phyloP scores from a whole-genome alignment of 73 alveolate genomes.

The Paramecium caudatum region DNA sequence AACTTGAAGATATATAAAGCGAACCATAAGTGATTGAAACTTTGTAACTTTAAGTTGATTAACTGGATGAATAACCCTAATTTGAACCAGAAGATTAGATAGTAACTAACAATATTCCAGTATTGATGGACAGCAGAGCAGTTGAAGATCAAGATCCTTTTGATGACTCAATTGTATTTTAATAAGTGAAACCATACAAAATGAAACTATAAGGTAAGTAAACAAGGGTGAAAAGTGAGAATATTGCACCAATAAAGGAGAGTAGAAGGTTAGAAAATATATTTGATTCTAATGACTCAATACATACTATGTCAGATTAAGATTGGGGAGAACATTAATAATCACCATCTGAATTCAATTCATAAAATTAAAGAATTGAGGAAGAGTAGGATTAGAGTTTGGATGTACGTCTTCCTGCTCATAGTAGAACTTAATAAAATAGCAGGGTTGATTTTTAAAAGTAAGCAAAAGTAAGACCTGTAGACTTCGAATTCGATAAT shows the following conservation, averaged over 20 bases:
- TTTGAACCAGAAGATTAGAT: neutral
- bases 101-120: neutral
- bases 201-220: neutral
- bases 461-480: neutral
- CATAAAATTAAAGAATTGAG: neutral
- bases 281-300: conserved; percentile 57
- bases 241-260: neutral
- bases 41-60: neutral
- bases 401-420: neutral
- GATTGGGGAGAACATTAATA: conserved; percentile 42
- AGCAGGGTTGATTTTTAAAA: neutral
- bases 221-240: neutral
- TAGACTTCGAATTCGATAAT: conserved; percentile 1
- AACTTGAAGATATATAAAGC: neutral
- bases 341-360: conserved; percentile 17
- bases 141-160: conserved; percentile 21
- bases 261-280: neutral
- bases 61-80: conserved; percentile 2
- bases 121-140: conserved; percentile 3
- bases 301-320: conserved; percentile 46
- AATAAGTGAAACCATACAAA: conserved; percentile 28
- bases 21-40: neutral
- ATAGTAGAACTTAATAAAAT: neutral
- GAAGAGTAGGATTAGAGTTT: neutral
- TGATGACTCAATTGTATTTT: neutral